A percentile compares a stretch with the other conserved stretches of the same genome.
Evolutionary conservation across 805 yeast species (phyloP).

Genomic region (Saccharomyces kudriavzevii): DNA sequence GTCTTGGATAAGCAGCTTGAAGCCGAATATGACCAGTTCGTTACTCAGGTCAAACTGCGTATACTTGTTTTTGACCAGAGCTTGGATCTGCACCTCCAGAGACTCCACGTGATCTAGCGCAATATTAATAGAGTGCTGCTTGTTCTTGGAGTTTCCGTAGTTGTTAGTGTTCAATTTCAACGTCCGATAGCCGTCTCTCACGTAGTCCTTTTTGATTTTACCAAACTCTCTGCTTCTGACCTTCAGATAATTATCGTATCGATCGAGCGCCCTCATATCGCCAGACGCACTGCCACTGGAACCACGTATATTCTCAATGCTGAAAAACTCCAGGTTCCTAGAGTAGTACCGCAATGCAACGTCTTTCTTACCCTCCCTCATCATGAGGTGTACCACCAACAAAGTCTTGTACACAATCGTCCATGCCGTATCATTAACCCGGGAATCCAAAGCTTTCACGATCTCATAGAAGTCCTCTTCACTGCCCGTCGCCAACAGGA

Average conservation of each 20-base stretch:
- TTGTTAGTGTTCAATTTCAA: slow-evolving; percentile 42
- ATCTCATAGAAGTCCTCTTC: slow-evolving; percentile 52
- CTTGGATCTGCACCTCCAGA: slow-evolving; percentile 72
- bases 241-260: slow-evolving; percentile 65
- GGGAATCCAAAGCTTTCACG: slow-evolving; percentile 50
- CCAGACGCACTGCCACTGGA: slow-evolving; percentile 29
- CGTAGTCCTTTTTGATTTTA: slow-evolving; percentile 63
- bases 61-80: slow-evolving; percentile 65
- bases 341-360: slow-evolving; percentile 58
- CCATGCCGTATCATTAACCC: slow-evolving; percentile 81
- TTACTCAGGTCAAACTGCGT: slow-evolving; percentile 74
- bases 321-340: slow-evolving; percentile 42
- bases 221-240: slow-evolving; percentile 63
- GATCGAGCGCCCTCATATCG: slow-evolving; percentile 49
- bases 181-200: slow-evolving; percentile 54
- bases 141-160: slow-evolving; percentile 39
- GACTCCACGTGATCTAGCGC: slow-evolving; percentile 79
- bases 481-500: slow-evolving; percentile 43
- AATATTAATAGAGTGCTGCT: slow-evolving; percentile 56
- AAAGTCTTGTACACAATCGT: slow-evolving; percentile 81
- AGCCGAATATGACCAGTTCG: slow-evolving; percentile 76
- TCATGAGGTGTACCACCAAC: slow-evolving; percentile 80
- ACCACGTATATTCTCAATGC: slow-evolving; percentile 18
- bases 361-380: slow-evolving; percentile 81
- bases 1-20: slow-evolving; percentile 85